These are phyloP conservation scores for Fraxinus greggii DNA, from an alignment of 305 asterid species.

Conservation along the genomic window DNA sequence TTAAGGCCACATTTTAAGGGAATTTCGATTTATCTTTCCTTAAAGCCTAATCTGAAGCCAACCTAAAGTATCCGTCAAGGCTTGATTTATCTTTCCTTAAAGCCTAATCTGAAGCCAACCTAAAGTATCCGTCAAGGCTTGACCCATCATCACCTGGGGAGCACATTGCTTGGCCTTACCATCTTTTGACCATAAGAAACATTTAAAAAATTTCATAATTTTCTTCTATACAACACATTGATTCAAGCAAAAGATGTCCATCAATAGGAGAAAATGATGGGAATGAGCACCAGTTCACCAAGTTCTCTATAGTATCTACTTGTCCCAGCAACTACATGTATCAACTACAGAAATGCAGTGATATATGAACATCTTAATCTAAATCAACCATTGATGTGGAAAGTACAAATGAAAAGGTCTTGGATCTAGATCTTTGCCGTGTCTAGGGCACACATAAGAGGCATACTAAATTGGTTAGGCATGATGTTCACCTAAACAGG, in stretches of 20 bases:
- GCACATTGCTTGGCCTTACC: background rate
- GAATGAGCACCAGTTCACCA: background rate
- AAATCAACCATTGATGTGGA: background rate
- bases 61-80: background rate
- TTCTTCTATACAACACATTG: background rate
- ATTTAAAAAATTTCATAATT: background rate
- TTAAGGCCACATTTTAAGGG: background rate
- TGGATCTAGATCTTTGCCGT: background rate
- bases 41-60: background rate
- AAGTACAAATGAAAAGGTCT: background rate
- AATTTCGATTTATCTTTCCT: background rate
- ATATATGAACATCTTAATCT: background rate
- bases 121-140: background rate
- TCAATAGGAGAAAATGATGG: background rate
- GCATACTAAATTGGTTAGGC: background rate
- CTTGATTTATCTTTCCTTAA: background rate
- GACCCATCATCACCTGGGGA: background rate
- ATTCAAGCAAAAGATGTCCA: background rate
- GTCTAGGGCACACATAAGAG: background rate
- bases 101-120: background rate
- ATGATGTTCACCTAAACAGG: background rate
- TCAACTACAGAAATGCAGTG: background rate
- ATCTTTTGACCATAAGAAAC: background rate
- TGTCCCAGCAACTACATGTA: background rate
- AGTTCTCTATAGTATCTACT: background rate